phyloP scores from a whole-genome alignment of 257 asterid genomes.

The Solanum microdontum region DNA sequence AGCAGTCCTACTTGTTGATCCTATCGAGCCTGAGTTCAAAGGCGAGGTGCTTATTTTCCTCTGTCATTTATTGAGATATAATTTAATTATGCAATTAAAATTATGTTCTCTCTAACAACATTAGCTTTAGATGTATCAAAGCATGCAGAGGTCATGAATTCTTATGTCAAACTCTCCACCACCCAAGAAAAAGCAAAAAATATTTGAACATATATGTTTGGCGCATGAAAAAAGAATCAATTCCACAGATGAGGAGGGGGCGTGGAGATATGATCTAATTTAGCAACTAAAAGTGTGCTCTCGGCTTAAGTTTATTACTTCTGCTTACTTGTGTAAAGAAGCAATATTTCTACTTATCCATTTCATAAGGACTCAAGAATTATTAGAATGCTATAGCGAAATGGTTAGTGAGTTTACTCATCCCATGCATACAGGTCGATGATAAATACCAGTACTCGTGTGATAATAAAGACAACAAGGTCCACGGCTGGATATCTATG shows the following conservation, averaged over 20 bases:
- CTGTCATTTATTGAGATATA: neutral
- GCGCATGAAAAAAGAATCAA: neutral
- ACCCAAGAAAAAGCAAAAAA: neutral
- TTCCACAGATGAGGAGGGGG: neutral
- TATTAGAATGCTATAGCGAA: neutral
- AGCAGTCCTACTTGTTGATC: constrained; percentile 73
- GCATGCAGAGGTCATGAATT: neutral
- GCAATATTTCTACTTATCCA: neutral
- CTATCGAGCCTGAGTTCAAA: constrained; percentile 51
- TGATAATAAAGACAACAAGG: constrained; percentile 52
- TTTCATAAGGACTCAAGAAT: neutral
- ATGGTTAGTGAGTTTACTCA: neutral
- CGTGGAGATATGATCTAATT: neutral
- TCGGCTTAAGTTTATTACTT: neutral
- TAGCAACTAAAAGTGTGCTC: neutral
- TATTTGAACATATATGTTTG: neutral
- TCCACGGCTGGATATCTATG: constrained; percentile 75
- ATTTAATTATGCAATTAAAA: neutral
- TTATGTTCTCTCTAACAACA: neutral
- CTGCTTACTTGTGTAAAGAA: neutral
- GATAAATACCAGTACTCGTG: constrained; percentile 69
- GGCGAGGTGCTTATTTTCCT: constrained; percentile 45
- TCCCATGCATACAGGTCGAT: constrained; percentile 47
- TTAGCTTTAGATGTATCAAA: neutral
- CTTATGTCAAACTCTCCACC: neutral